Base-by-base conservation (phyloP, 2,329 filamentous ascomycete genomes). In the Exophiala calicioides region DNA sequence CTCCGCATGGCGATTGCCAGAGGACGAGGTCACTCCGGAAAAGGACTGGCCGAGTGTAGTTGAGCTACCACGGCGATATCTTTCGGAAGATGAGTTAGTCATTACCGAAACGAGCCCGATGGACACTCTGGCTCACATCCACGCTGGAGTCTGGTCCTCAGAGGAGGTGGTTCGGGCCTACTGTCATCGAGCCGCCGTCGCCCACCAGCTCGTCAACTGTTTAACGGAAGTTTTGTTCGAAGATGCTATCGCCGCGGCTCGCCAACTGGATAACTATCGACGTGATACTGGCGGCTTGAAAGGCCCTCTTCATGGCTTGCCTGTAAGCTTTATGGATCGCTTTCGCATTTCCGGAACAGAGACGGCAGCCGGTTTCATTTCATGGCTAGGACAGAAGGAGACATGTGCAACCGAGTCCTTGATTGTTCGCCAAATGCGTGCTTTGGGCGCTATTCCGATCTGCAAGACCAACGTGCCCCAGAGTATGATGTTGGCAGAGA, bases 381-480 rank as follows among this genome's bases (percentile, higher is more conserved):
- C 49, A 21, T 52, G 47, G 34, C 47, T 56, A 8, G 46, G 37
- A 4, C 31, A 44, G 13, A 37, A 48, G 16, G 36, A 52, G 3
- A 42, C 38, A 6, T 12, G 30, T 15, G 44, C 50, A 3, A 56
- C 56, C 7, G 50, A 63, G 44, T 65, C 70, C 1, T 56, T 68
- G 0, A 59, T 78, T 5, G 73, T 75, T 0, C 63, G 69, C 9
- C 52, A 72, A 24, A 57, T 78, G 12, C 62, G 74, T 3, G 56
- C 59, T 7, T 63, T 68, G 3, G 75, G 75, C 4, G 75, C 75
- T 1, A 31, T 56, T 3, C 38, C 39, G 21, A 44, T 44, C 18
- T 68, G 79, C 60, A 77, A 80, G 59, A 80, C 77, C 5, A 79
- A 78, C 48, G 59, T 79, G 2, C 76, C 77, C 2, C 74, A 77